Conservation (phyloP, 1,284 basidiomycete genomes). For the Quambalaria eucalypti region DNA sequence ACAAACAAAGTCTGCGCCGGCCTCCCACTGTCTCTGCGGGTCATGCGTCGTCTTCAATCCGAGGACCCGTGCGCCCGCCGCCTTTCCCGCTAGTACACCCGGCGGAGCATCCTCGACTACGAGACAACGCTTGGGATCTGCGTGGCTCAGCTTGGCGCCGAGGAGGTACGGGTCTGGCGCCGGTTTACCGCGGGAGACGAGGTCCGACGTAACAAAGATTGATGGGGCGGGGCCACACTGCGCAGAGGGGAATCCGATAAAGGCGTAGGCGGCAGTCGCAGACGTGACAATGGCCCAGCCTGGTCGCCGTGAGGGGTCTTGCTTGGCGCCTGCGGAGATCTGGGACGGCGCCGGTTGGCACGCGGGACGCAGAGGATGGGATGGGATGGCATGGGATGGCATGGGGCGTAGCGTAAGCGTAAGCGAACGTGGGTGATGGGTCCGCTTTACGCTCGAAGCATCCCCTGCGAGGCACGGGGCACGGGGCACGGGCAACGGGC, state of each 20-base stretch:
- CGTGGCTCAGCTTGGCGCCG: conserved; percentile 25
- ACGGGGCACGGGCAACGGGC: too few relatives aligned
- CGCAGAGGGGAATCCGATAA: conserved; percentile 32
- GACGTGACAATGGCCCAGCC: conserved; percentile 47
- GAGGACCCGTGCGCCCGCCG: conserved; percentile 37
- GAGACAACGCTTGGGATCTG: conserved; percentile 30
- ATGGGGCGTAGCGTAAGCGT: too few relatives aligned
- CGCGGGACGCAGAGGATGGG: neutral
- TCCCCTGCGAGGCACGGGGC: too few relatives aligned
- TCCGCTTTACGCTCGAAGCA: too few relatives aligned
- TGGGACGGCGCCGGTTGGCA: conserved; percentile 4
- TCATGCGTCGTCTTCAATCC: conserved; percentile 39
- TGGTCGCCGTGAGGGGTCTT: conserved; percentile 10
- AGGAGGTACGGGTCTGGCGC: conserved; percentile 42
- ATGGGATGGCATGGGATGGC: neutral
- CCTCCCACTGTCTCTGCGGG: conserved; percentile 28
- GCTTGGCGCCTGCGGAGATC: conserved; percentile 3
- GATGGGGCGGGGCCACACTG: conserved; percentile 18
- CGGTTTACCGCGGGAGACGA: conserved; percentile 38
- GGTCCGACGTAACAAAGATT: conserved; percentile 39
- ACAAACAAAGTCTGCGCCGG: conserved; percentile 39
- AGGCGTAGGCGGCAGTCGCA: conserved; percentile 43
- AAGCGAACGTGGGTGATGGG: too few relatives aligned
- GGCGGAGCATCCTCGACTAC: conserved; percentile 46
- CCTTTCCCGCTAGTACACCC: conserved; percentile 33